Evolutionary conservation across 164 flowering plant genomes (phyloP).

Genomic region (Umbellularia californica): DNA sequence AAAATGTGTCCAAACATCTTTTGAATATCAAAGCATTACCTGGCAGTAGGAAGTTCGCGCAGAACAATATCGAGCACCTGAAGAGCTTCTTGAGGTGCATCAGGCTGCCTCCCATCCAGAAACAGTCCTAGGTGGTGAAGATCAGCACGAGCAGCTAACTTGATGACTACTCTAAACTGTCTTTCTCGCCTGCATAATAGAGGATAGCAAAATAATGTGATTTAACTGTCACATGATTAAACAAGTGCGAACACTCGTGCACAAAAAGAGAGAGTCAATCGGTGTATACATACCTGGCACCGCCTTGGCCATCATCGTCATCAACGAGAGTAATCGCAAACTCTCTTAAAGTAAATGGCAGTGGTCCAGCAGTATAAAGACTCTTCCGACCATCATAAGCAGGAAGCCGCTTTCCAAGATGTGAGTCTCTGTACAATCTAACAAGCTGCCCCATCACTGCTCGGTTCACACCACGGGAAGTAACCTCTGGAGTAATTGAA

Average conservation of each 20-base stretch:
- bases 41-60: slow-evolving; percentile 73
- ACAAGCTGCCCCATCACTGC: slow-evolving; percentile 82
- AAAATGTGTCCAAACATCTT: background rate
- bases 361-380: slow-evolving; percentile 92
- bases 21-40: slow-evolving; percentile 30
- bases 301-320: slow-evolving; percentile 79
- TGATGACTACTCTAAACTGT: slow-evolving; percentile 72
- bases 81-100: slow-evolving; percentile 99
- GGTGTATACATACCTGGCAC: slow-evolving; percentile 40
- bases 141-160: slow-evolving; percentile 89
- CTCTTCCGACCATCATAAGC: slow-evolving; percentile 98
- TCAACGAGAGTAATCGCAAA: slow-evolving; percentile 66
- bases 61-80: slow-evolving; percentile 95
- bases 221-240: background rate
- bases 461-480: slow-evolving; percentile 81
- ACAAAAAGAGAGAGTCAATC: background rate
- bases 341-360: slow-evolving; percentile 67
- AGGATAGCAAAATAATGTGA: background rate
- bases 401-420: slow-evolving; percentile 85
- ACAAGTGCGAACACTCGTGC: background rate
- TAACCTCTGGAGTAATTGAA: slow-evolving; percentile 81
- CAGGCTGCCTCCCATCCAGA: slow-evolving; percentile 79
- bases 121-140: slow-evolving; percentile 82
- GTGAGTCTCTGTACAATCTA: slow-evolving; percentile 54
- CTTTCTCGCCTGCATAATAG: slow-evolving; percentile 55